Evolutionary conservation across 2,329 filamentous ascomycete species (phyloP).

Genomic region (Cyclaneusma minus): DNA sequence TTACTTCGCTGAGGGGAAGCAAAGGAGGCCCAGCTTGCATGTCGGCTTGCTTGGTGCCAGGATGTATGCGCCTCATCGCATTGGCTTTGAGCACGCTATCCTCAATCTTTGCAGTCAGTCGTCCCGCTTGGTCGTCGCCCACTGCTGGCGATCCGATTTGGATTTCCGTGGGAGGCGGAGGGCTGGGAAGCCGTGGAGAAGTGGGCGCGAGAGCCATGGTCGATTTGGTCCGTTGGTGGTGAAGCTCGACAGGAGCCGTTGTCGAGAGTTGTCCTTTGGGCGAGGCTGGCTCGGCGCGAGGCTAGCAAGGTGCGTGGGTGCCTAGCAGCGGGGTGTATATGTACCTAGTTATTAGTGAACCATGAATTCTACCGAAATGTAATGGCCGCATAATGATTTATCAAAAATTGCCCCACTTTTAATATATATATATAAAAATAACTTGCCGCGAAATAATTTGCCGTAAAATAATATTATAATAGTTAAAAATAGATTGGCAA

Average conservation of each 20-base stretch:
- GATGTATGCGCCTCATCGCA: constrained; percentile 71
- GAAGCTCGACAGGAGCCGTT: not conserved
- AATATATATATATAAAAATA: no score
- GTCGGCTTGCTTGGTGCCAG: constrained; percentile 79
- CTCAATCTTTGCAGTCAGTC: constrained; percentile 38
- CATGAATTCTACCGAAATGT: no score
- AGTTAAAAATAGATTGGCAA: no score
- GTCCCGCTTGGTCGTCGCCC: constrained; percentile 40
- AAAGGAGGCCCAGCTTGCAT: constrained; percentile 88
- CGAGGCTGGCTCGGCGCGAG: not conserved
- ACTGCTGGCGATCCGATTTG: constrained; percentile 70
- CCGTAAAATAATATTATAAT: no score
- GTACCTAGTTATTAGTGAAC: no score
- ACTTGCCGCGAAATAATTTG: no score
- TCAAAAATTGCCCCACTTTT: no score
- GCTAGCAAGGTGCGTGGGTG: not conserved
- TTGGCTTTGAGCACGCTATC: constrained; percentile 53
- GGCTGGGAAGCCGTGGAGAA: constrained; percentile 86
- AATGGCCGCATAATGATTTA: no score
- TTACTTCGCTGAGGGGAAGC: constrained; percentile 68
- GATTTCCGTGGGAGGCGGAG: constrained; percentile 86
- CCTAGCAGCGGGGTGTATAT: no score
- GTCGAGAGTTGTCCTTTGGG: not conserved
- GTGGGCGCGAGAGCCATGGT: constrained; percentile 49
- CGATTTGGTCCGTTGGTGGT: constrained; percentile 4